phyloP scores from a whole-genome alignment of 1,284 basidiomycete species.

The Chalciporus sp. region DNA sequence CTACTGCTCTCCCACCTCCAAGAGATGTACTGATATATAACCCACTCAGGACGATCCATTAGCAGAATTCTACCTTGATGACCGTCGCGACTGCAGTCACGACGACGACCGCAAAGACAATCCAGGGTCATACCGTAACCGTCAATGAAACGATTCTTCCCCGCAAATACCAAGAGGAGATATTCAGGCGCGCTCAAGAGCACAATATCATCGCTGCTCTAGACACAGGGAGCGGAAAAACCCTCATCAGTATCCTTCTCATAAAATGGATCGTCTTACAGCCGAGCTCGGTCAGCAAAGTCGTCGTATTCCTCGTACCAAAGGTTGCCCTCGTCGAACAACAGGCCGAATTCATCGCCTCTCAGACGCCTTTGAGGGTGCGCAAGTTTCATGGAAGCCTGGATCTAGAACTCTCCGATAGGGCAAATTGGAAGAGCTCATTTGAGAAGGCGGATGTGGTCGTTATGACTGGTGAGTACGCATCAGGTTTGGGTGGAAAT shows the following conservation, averaged over 20 bases:
- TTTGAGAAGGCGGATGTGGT: constrained; percentile 70
- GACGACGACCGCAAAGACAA: constrained; percentile 23
- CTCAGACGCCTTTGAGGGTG: constrained; percentile 66
- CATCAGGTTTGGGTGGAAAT: neutral
- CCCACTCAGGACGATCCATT: constrained; percentile 13
- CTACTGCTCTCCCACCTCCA: constrained; percentile 1
- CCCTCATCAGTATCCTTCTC: constrained; percentile 76
- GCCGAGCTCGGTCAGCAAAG: constrained; percentile 49
- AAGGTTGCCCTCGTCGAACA: constrained; percentile 83
- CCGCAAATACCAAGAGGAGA: constrained; percentile 71
- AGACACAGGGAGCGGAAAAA: constrained; percentile 82
- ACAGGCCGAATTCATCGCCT: constrained; percentile 69
- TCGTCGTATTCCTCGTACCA: constrained; percentile 76
- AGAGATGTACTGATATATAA: constrained; percentile 29
- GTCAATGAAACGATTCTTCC: constrained; percentile 44
- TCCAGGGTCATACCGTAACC: constrained; percentile 25
- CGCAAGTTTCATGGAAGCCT: constrained; percentile 67
- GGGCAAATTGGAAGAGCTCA: constrained; percentile 62
- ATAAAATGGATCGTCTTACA: constrained; percentile 72
- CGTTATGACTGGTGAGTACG: constrained; percentile 73
- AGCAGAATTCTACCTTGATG: constrained; percentile 23
- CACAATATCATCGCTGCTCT: constrained; percentile 78
- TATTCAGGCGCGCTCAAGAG: constrained; percentile 69
- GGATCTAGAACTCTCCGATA: constrained; percentile 70
- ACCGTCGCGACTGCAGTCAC: constrained; percentile 22